Evolutionary conservation across 345 rosid genomes (phyloP).

Genomic region (Turnera subulata): DNA sequence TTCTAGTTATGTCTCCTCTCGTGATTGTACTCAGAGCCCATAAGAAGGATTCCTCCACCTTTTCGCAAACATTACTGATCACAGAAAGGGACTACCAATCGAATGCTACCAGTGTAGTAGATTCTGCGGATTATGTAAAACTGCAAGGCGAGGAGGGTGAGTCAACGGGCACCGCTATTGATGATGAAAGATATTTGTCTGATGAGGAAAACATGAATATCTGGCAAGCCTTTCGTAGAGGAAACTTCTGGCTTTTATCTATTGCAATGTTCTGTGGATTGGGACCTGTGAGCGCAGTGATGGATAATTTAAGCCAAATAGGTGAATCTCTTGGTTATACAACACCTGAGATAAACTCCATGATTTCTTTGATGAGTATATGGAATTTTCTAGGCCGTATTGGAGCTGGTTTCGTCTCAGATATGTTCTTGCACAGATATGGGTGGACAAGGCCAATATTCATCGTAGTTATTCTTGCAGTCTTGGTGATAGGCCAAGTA

Average conservation of each 20-base stretch:
- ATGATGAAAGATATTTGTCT: constrained; percentile 1
- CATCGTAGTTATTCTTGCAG: constrained; percentile 42
- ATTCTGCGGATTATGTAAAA: constrained; percentile 17
- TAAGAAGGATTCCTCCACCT: constrained; percentile 30
- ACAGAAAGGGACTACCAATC: constrained; percentile 32
- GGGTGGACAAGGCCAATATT: constrained; percentile 50
- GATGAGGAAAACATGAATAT: constrained; percentile 43
- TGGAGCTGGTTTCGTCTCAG: too few species aligned
- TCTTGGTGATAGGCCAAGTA: constrained; percentile 39
- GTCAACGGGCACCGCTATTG: constrained; percentile 8
- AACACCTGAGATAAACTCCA: too few species aligned
- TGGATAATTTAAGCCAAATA: constrained; percentile 21
- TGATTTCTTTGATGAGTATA: too few species aligned
- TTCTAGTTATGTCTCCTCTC: too few species aligned
- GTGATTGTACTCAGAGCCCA: constrained; percentile 55
- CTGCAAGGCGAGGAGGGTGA: constrained; percentile 19
- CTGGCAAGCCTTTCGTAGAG: constrained; percentile 40
- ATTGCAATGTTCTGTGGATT: too few species aligned
- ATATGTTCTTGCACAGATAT: constrained; percentile 21
- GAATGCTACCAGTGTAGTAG: neutral
- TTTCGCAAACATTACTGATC: constrained; percentile 18
- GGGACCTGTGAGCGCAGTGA: constrained; percentile 50
- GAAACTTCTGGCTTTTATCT: constrained; percentile 74
- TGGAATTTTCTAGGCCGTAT: too few species aligned
- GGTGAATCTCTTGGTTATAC: neutral